Evolutionary conservation across 106 monocot species (phyloP).

Genomic region (Apostasia ramifera): DNA sequence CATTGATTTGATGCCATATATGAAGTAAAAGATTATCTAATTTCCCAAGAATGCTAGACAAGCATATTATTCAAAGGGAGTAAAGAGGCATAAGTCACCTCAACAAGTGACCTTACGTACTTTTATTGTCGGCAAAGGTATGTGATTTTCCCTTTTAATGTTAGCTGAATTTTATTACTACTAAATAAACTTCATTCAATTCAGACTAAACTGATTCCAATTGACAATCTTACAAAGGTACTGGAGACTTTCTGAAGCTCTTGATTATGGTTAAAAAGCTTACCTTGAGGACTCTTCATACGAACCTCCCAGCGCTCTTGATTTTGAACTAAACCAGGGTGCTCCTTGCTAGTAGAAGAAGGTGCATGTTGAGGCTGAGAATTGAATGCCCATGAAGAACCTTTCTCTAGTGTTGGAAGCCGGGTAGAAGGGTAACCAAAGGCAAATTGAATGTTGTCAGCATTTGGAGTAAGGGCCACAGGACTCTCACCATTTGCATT

Average conservation of each 20-base stretch:
- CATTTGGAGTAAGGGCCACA: constrained; percentile 10
- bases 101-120: too few relatives aligned
- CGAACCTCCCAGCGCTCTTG: constrained; percentile 28
- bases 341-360: constrained; percentile 16
- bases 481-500: constrained; percentile 20
- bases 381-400: constrained; percentile 65
- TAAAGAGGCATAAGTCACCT: too few relatives aligned
- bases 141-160: too few relatives aligned
- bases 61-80: not conserved
- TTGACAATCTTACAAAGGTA: too few relatives aligned
- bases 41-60: not conserved
- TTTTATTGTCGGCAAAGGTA: too few relatives aligned
- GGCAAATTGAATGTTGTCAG: constrained; percentile 37
- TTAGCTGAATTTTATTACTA: too few relatives aligned
- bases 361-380: constrained; percentile 27
- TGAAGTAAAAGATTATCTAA: not conserved
- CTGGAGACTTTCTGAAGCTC: too few relatives aligned
- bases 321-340: constrained; percentile 16
- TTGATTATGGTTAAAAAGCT: not conserved
- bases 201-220: too few relatives aligned
- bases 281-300: constrained; percentile 49
- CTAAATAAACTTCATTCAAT: too few relatives aligned
- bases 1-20: too few relatives aligned
- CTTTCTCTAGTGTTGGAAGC: constrained; percentile 80
- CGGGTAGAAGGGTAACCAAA: constrained; percentile 76